Conservation (phyloP, 305 asterid genomes). For the Striga hermonthica region DNA sequence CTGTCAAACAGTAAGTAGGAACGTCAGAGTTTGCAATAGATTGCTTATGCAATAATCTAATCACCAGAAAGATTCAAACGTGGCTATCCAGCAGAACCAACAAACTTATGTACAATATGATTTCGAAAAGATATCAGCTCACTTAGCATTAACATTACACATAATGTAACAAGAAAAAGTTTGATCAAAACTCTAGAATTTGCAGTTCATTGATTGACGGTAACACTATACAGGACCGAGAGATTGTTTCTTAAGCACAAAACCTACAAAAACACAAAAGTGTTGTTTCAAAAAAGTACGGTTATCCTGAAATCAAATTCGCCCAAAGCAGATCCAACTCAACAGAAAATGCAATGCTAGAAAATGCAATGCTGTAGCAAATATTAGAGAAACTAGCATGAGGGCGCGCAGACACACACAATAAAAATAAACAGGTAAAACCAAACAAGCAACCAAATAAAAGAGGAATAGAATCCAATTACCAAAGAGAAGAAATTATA, state of each 20-base stretch:
- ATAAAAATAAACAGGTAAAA: not conserved
- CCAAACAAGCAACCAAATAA: not conserved
- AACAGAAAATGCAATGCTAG: not conserved
- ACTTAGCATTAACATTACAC: not conserved
- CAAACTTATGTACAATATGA: not conserved
- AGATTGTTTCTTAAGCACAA: not conserved
- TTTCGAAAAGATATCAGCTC: too few species aligned
- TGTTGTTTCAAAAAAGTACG: not conserved
- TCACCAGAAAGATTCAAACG: conserved; percentile 6
- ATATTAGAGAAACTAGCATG: too few species aligned
- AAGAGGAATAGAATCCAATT: conserved; percentile 3
- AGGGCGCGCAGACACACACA: too few species aligned
- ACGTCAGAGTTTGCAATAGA: conserved; percentile 8
- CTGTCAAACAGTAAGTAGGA: conserved; percentile 43
- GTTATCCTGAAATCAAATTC: not conserved
- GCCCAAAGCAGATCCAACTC: not conserved
- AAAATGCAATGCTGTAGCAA: not conserved
- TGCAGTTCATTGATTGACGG: not conserved
- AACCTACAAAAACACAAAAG: not conserved
- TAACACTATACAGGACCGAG: not conserved
- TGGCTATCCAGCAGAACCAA: not conserved
- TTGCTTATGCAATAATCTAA: not conserved
- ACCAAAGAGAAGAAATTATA: conserved; percentile 3
- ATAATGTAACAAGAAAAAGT: not conserved
- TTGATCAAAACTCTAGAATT: not conserved